These are phyloP conservation scores for Talinum fruticosum DNA, from an alignment of 148 eudicot species.

Conservation along the genomic window DNA sequence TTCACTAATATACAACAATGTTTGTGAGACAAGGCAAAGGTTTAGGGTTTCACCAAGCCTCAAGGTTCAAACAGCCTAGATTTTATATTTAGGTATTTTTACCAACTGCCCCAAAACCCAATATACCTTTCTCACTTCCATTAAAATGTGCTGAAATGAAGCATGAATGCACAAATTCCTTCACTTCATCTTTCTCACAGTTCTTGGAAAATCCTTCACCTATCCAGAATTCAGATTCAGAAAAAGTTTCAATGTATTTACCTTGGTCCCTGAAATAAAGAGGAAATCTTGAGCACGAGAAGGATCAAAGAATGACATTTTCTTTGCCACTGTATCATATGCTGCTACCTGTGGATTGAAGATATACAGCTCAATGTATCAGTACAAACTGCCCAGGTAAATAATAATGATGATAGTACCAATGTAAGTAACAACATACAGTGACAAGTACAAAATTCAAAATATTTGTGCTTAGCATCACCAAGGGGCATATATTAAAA, in stretches of 20 bases:
- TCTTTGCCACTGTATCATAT: conserved; percentile 60
- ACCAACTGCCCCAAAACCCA: no score
- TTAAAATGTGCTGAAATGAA: no score
- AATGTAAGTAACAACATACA: background rate
- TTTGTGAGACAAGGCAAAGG: no score
- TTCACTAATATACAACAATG: no score
- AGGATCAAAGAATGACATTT: conserved; percentile 83
- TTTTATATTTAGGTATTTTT: no score
- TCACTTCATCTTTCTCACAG: background rate
- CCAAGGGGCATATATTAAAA: background rate
- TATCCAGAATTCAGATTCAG: background rate
- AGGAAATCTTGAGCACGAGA: conserved; percentile 81
- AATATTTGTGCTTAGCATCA: background rate
- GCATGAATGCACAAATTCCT: no score
- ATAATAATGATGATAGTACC: background rate
- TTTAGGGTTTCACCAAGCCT: no score
- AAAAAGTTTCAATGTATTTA: conserved; percentile 7
- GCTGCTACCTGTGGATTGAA: conserved; percentile 62
- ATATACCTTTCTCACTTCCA: no score
- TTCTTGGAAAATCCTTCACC: background rate
- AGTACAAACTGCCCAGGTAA: background rate
- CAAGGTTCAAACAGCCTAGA: no score
- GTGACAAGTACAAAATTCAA: background rate
- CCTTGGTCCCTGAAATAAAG: conserved; percentile 89
- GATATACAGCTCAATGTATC: background rate